Evolutionary conservation across 2,329 filamentous ascomycete species (phyloP), one percentile per base, ranked within the genome.

Genomic region (Orbilia javanica): DNA sequence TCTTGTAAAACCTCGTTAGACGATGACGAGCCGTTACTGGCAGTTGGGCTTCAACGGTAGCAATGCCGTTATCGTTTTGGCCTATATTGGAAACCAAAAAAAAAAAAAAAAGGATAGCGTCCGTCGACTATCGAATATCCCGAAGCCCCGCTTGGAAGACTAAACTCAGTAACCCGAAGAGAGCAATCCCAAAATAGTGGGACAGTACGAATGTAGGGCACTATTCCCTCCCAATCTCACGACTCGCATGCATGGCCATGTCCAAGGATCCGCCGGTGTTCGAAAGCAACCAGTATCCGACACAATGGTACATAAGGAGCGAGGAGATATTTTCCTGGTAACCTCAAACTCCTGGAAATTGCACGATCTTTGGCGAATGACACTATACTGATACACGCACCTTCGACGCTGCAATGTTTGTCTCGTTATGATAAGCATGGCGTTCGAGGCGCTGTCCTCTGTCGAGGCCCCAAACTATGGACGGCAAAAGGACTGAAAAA

Each of bases 151-250:
- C 50, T 62, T 68, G 25, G 42, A 64, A 15, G 52, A 29, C 31
- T 52, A 13, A 42, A 53, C 42, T 57, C 22, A 36, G 20, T 22
- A 36, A 34, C 46, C 64, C 48, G 27, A 64, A 44, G 34, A 76
- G 48, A 10, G 13, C 52, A 34, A 53, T 65, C 66, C 66, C 73
- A 71, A 70, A 52, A 44, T 22, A 55, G 39, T 62, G 73, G 73
- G 66, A 77, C 65, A 64, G 42, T 44, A 44, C 34, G 50, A 36
- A 42, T 31, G 39, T 27, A 69, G 25, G 60, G 66, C 73, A 71
- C 69, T 66, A 62, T 76, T 69, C 39, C n/a, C 57, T 68, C 64
- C 64, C 53, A 63, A 63, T 62, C 50, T 67, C 70, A 73, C 63
- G 36, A 29, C 29, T 44, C 55, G 72, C 73, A 77, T 65, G 66